Evolutionary conservation across 805 yeast species (phyloP).

Genomic region (Yarrowia yakushimensis): DNA sequence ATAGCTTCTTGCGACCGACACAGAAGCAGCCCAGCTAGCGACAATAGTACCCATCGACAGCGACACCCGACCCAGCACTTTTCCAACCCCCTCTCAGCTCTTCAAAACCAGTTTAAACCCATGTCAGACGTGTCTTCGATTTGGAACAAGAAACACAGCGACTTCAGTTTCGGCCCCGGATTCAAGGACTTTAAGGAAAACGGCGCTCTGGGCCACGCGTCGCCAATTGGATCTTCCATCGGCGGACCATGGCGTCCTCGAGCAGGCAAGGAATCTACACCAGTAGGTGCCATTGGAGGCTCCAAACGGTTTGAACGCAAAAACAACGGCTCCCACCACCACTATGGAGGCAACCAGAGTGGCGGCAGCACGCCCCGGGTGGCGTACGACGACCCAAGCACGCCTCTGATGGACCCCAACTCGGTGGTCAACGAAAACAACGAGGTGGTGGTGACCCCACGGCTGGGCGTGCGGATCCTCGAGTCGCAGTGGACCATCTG

Average conservation of each 20-base stretch:
- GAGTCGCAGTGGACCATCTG: conserved; percentile 35
- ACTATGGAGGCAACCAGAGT: conserved; percentile 1
- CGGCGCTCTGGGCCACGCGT: conserved; percentile 93
- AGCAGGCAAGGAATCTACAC: not conserved
- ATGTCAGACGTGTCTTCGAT: conserved; percentile 24
- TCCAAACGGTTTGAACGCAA: conserved; percentile 13
- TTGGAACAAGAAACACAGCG: conserved; percentile 23
- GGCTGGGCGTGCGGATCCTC: conserved; percentile 28
- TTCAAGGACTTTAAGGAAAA: conserved; percentile 88
- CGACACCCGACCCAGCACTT: not conserved
- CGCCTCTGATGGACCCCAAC: conserved; percentile 19
- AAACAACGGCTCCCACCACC: conserved; percentile 14
- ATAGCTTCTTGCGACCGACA: not conserved
- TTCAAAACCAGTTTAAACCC: not conserved
- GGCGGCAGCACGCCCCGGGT: conserved; percentile 9
- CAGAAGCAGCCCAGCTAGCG: not conserved
- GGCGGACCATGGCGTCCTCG: conserved; percentile 19
- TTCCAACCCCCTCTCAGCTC: not conserved
- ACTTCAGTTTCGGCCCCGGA: conserved; percentile 19
- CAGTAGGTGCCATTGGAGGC: conserved; percentile 15
- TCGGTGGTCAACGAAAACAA: conserved; percentile 9
- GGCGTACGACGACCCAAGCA: conserved; percentile 11
- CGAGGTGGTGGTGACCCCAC: conserved; percentile 27
- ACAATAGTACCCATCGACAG: not conserved
- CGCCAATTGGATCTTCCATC: conserved; percentile 39